phyloP scores from a whole-genome alignment of 495 filamentous ascomycete species.

The Penicillium canescens region DNA sequence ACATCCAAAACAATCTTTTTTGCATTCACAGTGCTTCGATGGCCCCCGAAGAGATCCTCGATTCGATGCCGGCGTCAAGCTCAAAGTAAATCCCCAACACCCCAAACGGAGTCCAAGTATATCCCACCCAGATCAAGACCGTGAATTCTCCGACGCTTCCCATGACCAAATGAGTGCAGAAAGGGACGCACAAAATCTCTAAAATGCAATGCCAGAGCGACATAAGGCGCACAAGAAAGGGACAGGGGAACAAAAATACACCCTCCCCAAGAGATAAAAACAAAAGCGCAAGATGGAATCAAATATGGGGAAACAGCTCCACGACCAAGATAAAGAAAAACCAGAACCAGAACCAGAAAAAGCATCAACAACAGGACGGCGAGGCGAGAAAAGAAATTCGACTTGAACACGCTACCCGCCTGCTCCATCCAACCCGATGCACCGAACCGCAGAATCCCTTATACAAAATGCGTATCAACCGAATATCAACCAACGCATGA shows the following conservation, averaged over 20 bases:
- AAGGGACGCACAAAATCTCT: slow-evolving; percentile 46
- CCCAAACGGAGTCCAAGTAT: slow-evolving; percentile 47
- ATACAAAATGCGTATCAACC: slow-evolving; percentile 54
- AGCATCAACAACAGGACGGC: slow-evolving; percentile 29
- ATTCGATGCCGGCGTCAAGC: slow-evolving; percentile 33
- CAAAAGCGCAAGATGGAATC: slow-evolving; percentile 43
- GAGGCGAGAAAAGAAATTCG: slow-evolving; percentile 32
- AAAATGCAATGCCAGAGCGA: slow-evolving; percentile 41
- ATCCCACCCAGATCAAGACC: slow-evolving; percentile 50
- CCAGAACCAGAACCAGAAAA: slow-evolving; percentile 34
- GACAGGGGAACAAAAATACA: slow-evolving; percentile 32
- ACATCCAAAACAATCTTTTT: slow-evolving; percentile 38
- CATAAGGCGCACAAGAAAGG: slow-evolving; percentile 29
- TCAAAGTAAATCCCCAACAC: slow-evolving; percentile 51
- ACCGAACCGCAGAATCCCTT: slow-evolving; percentile 52
- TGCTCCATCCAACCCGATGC: slow-evolving; percentile 54
- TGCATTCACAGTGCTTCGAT: slow-evolving; percentile 37
- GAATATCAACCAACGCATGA: slow-evolving; percentile 63
- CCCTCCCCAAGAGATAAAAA: slow-evolving; percentile 29
- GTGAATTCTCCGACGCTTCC: slow-evolving; percentile 49
- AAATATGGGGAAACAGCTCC: slow-evolving; percentile 28
- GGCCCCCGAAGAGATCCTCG: slow-evolving; percentile 14
- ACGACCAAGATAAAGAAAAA: slow-evolving; percentile 34
- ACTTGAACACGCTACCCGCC: slow-evolving; percentile 48
- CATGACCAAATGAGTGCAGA: slow-evolving; percentile 43